Evolutionary conservation across 192 early-diverging fungal genomes (phyloP), one percentile per base, ranked within the genome.

Genomic region (Podila clonocystis): DNA sequence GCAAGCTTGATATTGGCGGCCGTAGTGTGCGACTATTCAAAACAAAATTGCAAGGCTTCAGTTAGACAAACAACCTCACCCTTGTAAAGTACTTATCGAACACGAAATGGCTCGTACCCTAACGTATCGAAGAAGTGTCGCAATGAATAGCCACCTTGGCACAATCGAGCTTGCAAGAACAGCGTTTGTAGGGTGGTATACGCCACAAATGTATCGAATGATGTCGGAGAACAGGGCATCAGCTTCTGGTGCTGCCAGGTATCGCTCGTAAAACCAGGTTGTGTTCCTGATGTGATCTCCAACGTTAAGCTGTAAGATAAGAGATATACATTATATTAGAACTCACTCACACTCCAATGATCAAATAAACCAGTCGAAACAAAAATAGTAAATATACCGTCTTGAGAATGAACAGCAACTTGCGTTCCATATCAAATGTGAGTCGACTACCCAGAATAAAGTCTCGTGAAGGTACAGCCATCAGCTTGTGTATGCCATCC

Each of bases 1-100:
- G 94, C 93, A 22, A 93, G 83, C 50, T 94, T 94, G 49, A 89
- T 89, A 65, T 91, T 90, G 19, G 90, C 82, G 5, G 91, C 91
- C 1, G 86, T 83, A 0, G 89, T 87, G 61, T 84, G 84, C 48
- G 88, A 89, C 73, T 90, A 73, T 20, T 41, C 7, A 67, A 20
- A 1, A 45, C 13, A 45, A 45, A 17, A 15, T 15, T 13, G 13
- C 15, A 45, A 45, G 17, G 41, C 41, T 0, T 45, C 13, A 5
- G 8, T 31, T 19, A 7, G 58, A 58, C 22, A 26, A 38, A 55
- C 24, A 45, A 15, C 17, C 41, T 45, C 41, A 17, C 15, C 3
- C 41, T 45, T 15, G 41, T 15, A 45, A 36, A 36, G 9, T 12
- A 22, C 8, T 4, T 6, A 13, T 7, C 3, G 12, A 29, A 28